Percentiles rank a stretch among this genome's conserved stretches.
phyloP scores from a whole-genome alignment of 441 rosid species.

The Kokia cookei region DNA sequence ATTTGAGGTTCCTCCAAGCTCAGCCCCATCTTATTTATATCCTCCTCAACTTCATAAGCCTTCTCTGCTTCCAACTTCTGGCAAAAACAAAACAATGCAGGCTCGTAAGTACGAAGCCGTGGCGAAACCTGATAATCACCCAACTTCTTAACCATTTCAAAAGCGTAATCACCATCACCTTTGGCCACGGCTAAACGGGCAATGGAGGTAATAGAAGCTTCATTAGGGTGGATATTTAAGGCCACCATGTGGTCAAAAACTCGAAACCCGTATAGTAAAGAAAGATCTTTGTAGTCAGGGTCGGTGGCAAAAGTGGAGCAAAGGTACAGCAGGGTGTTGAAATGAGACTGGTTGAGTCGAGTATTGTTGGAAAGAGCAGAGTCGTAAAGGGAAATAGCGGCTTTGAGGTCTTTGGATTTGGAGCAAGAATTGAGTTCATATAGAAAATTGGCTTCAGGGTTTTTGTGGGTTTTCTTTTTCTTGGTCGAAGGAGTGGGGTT shows the following conservation, averaged over 20 bases:
- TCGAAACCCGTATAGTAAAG: conserved; percentile 44
- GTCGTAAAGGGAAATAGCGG: conserved; percentile 41
- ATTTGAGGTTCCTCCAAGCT: conserved; percentile 58
- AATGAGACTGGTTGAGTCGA: conserved; percentile 36
- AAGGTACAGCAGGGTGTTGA: conserved; percentile 48
- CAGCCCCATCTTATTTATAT: conserved; percentile 46
- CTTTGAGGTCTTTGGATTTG: conserved; percentile 33
- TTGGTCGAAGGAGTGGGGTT: neutral
- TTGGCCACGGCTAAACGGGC: conserved; percentile 63
- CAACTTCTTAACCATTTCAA: conserved; percentile 48
- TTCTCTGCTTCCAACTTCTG: conserved; percentile 54
- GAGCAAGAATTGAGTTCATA: conserved; percentile 33
- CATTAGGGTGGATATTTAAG: conserved; percentile 45
- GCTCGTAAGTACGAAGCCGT: conserved; percentile 63
- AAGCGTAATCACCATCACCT: conserved; percentile 71
- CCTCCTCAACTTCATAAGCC: conserved; percentile 75
- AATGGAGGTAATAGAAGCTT: conserved; percentile 59
- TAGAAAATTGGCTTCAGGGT: conserved; percentile 31
- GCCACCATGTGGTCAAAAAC: conserved; percentile 51
- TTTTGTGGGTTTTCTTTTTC: conserved; percentile 26
- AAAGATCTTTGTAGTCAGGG: conserved; percentile 29
- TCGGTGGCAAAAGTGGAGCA: conserved; percentile 39
- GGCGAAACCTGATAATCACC: conserved; percentile 31
- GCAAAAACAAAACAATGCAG: conserved; percentile 69
- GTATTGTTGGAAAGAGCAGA: conserved; percentile 13